Base-by-base conservation (phyloP, 1,284 basidiomycete species). In the Gastroboletus turbinatus region DNA sequence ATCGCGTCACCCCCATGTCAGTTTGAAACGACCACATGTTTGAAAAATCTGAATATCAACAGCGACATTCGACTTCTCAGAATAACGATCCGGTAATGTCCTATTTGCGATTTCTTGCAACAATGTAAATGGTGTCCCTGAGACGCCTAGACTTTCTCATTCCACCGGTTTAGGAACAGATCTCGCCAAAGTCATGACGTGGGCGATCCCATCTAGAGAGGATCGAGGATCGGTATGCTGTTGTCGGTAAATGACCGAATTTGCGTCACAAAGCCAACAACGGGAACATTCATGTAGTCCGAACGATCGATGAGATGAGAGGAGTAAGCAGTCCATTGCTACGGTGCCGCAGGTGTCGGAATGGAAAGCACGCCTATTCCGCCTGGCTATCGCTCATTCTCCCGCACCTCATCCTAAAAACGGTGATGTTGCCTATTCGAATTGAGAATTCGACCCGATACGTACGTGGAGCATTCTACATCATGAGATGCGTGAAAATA, bases 311-410 rank as follows among this genome's bases (percentile, higher is more conserved):
- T 44, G 49, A 52, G 56, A 56, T 44, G 49, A 52, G 44, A 67
- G 56, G 46, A 55, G 53, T 49, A 53, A 46, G 52, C 47, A 48
- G 42, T 55, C 65, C 55, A 66, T 46, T 62, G 58, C 64, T 55
- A 67, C 48, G 66, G 59, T 51, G 56, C 62, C 66, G 64, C 64
- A 67, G 57, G 60, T 39, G 46, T 46, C 45, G 54, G 58, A 71
- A 68, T 70, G 68, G 69, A 70, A 59, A 58, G 59, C 67, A 68
- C 64, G 69, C 67, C 65, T 50, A 49, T 51, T 59, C 62, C 64
- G 65, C 69, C 69, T 71, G 67, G 69, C 45, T 55, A 56, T 56
- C 51, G 11, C 52, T 67, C 63, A 39, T 35, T 65, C 60, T 60
- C 58, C 48, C 47, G 55, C 46, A 58, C 42, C 27, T 65, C 53